Evolutionary conservation across 352 stramenopile genomes (phyloP).

Genomic region (Hyphochytrium catenoides): DNA sequence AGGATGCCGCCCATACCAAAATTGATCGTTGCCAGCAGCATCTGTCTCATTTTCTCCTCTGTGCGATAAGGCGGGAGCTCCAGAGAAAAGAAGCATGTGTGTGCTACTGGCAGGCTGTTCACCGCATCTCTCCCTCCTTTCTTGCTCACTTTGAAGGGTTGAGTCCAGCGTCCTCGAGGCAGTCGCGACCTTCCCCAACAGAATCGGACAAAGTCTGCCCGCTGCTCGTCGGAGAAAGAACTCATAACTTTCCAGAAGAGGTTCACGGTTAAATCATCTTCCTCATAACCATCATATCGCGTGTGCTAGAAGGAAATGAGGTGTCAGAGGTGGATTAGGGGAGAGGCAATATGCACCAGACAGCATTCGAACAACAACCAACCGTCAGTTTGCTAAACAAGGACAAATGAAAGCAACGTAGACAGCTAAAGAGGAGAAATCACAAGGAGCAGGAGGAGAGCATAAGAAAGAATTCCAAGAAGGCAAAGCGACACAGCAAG

Average conservation of each 20-base stretch:
- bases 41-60: slow-evolving; percentile 61
- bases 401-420: too few relatives aligned
- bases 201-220: slow-evolving; percentile 73
- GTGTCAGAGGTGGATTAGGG: too few relatives aligned
- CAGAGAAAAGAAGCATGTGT: slow-evolving; percentile 89
- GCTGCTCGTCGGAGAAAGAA: slow-evolving; percentile 62
- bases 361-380: too few relatives aligned
- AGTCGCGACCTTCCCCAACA: slow-evolving; percentile 75
- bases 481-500: too few relatives aligned
- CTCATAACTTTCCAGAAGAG: slow-evolving; percentile 69
- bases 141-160: slow-evolving; percentile 73
- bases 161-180: slow-evolving; percentile 55
- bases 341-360: too few relatives aligned
- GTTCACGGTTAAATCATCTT: slow-evolving; percentile 45
- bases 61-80: slow-evolving; percentile 78
- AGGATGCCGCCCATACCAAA: slow-evolving; percentile 72
- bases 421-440: too few relatives aligned
- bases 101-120: slow-evolving; percentile 61
- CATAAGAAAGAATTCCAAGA: too few relatives aligned
- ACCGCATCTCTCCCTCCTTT: slow-evolving; percentile 52
- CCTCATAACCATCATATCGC: slow-evolving; percentile 61
- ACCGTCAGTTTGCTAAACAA: too few relatives aligned
- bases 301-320: too few relatives aligned
- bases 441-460: too few relatives aligned
- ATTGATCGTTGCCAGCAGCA: slow-evolving; percentile 77